Evolutionary conservation across 306 rosid species (phyloP).

Genomic region (Vigna hirtella): DNA sequence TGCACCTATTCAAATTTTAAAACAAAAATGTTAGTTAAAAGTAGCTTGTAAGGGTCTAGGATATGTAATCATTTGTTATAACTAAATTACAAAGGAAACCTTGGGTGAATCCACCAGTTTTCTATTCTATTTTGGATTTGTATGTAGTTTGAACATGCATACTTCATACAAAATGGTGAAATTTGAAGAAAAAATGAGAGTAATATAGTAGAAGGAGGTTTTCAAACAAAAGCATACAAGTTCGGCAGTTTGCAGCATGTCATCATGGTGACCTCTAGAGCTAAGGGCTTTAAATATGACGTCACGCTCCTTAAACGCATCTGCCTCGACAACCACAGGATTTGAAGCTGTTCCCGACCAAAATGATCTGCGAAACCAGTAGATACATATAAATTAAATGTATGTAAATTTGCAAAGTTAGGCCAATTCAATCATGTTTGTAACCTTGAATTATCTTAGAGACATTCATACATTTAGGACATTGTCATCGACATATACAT

Average conservation of each 20-base stretch:
- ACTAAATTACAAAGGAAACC: background rate
- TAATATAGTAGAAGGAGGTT: background rate
- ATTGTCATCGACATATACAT: background rate
- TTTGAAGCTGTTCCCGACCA: slow-evolving; percentile 69
- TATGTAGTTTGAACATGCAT: background rate
- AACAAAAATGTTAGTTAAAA: slow-evolving; percentile 8
- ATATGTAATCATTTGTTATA: background rate
- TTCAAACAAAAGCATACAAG: slow-evolving; percentile 51
- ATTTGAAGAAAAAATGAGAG: background rate
- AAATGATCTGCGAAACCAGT: slow-evolving; percentile 64
- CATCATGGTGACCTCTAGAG: slow-evolving; percentile 76
- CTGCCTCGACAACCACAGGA: slow-evolving; percentile 85
- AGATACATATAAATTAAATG: background rate
- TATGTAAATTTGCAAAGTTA: background rate
- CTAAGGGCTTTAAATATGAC: slow-evolving; percentile 73
- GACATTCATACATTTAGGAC: background rate
- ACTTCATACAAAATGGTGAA: background rate
- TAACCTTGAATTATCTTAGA: background rate
- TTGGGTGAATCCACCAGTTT: background rate
- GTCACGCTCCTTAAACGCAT: slow-evolving; percentile 91
- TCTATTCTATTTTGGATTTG: background rate
- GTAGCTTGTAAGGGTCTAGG: background rate
- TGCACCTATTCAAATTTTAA: slow-evolving; percentile 65
- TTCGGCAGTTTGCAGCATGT: slow-evolving; percentile 89
- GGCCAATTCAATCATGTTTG: background rate